Evolutionary conservation across 169 alveolate species (phyloP).

Genomic region (Cytauxzoon felis): DNA sequence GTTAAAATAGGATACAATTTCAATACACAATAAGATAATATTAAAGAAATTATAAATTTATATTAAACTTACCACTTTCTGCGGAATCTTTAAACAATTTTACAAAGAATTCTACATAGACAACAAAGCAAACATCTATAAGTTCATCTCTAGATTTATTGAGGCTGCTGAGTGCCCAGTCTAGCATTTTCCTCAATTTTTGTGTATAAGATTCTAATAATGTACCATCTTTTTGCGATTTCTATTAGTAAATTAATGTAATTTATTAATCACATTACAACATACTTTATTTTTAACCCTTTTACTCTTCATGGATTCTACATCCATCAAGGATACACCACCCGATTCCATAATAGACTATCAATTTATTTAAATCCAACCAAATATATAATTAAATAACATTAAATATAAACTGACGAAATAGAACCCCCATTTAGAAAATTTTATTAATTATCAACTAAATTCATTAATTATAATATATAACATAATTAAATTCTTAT

Average conservation of each 20-base stretch:
- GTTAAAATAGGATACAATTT: background rate
- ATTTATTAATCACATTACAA: background rate
- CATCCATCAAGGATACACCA: background rate
- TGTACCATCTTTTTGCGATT: background rate
- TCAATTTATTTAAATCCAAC: too few species aligned
- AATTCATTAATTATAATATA: too few species aligned
- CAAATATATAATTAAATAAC: too few species aligned
- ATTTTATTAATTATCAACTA: too few species aligned
- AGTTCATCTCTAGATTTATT: constrained; percentile 47
- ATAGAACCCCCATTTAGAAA: too few species aligned
- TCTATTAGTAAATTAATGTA: background rate
- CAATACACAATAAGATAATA: background rate
- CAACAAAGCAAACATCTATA: constrained; percentile 56
- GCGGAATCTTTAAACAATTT: constrained; percentile 46
- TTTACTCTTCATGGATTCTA: background rate
- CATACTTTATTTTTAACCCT: background rate
- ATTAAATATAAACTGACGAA: too few species aligned
- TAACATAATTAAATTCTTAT: too few species aligned
- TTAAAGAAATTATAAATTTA: too few species aligned
- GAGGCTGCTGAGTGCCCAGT: constrained; percentile 59
- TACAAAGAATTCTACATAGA: constrained; percentile 45
- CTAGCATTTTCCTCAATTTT: constrained; percentile 27
- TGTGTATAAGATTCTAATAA: constrained; percentile 2
- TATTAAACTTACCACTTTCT: constrained; percentile 24
- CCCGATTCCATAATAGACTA: background rate